Percentiles rank a stretch among this genome's conserved stretches.
These are phyloP conservation scores for Hypoxylon sp. DNA, from an alignment of 2,329 filamentous ascomycete species.

Conservation along the genomic window DNA sequence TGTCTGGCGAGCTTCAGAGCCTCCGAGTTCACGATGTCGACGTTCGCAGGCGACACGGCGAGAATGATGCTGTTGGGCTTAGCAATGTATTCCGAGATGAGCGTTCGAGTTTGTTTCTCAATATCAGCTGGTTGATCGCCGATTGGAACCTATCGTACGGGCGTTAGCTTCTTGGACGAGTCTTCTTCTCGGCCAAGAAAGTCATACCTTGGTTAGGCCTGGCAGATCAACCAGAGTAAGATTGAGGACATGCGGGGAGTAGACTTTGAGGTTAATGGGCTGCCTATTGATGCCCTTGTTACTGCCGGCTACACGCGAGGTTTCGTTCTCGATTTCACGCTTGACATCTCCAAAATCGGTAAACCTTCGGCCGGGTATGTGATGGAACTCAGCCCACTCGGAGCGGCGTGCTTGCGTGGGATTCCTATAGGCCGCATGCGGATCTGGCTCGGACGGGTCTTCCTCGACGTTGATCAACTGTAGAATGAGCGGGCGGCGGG, in stretches of 20 bases:
- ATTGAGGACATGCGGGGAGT: conserved; percentile 95
- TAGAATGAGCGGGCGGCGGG: conserved; percentile 89
- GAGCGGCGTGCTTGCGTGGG: conserved; percentile 72
- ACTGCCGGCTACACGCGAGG: conserved; percentile 85
- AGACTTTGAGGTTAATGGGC: conserved; percentile 98
- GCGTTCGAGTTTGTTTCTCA: conserved; percentile 95
- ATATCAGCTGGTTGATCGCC: conserved; percentile 97
- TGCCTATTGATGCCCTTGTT: conserved; percentile 99
- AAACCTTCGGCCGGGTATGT: conserved; percentile 87
- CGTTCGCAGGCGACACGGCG: conserved; percentile 95
- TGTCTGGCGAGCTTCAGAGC: conserved; percentile 95
- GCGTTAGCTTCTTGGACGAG: conserved; percentile 26
- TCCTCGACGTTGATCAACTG: conserved; percentile 97
- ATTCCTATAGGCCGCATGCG: conserved; percentile 77
- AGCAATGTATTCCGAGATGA: conserved; percentile 97
- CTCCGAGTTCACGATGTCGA: conserved; percentile 98
- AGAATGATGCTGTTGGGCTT: conserved; percentile 99
- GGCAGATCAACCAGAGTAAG: conserved; percentile 95
- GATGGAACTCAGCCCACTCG: conserved; percentile 95
- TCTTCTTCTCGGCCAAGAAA: conserved; percentile 1
- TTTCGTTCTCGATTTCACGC: conserved; percentile 96
- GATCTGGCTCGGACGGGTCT: conserved; percentile 71
- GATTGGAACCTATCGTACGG: conserved; percentile 76
- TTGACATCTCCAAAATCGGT: conserved; percentile 93
- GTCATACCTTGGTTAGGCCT: conserved; percentile 86